These are phyloP conservation scores for Stenogyne calaminthoides DNA, from an alignment of 305 asterid genomes.

Conservation along the genomic window DNA sequence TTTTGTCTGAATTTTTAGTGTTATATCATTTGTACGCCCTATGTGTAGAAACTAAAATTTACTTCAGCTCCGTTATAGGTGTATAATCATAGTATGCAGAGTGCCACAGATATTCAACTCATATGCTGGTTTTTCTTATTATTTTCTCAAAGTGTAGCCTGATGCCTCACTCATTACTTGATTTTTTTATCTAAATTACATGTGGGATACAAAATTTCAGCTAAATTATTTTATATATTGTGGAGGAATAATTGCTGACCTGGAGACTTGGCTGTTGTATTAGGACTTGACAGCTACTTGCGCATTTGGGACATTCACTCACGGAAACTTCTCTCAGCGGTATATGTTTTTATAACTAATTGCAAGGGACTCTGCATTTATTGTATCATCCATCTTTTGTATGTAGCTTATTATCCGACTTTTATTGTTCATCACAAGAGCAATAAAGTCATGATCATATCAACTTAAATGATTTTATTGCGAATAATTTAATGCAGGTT, in stretches of 20 bases:
- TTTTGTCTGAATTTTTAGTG: background rate
- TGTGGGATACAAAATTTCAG: background rate
- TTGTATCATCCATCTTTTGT: background rate
- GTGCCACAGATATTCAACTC: background rate
- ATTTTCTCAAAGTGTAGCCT: background rate
- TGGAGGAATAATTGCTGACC: slow-evolving; percentile 26
- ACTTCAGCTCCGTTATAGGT: background rate
- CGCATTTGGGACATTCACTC: slow-evolving; percentile 84
- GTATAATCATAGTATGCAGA: background rate
- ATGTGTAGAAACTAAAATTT: background rate
- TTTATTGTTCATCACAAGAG: background rate
- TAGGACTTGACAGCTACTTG: slow-evolving; percentile 90
- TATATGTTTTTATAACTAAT: slow-evolving; percentile 37
- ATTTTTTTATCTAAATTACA: slow-evolving; percentile 7
- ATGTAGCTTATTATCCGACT: slow-evolving; percentile 3
- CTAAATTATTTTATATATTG: background rate
- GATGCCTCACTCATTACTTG: background rate
- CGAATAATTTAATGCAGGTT: slow-evolving; percentile 57
- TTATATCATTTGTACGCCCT: background rate
- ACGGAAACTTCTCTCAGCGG: slow-evolving; percentile 83
- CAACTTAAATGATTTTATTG: slow-evolving; percentile 16
- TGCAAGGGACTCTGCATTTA: background rate
- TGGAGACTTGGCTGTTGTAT: slow-evolving; percentile 29
- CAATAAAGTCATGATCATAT: background rate
- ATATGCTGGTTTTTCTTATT: background rate